Percentiles rank a stretch among this genome's conserved stretches.
These are phyloP conservation scores for Agaricus sinodeliciosus DNA, from an alignment of 768 basidiomycete genomes.

Conservation along the genomic window DNA sequence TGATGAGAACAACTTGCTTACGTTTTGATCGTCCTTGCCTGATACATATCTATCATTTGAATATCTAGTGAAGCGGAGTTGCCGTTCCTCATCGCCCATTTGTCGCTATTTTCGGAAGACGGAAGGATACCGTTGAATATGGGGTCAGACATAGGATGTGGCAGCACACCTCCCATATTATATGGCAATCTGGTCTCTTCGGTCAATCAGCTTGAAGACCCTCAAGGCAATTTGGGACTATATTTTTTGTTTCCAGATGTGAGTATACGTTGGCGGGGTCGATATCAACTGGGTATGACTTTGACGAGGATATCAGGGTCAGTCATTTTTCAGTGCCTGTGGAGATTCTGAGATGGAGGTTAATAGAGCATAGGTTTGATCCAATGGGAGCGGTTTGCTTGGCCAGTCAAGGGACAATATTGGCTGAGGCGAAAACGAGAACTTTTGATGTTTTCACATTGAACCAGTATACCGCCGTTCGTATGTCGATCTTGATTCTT, in stretches of 20 bases:
- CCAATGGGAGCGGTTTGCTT: constrained; percentile 33
- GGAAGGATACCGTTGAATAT: constrained; percentile 59
- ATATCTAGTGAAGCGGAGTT: constrained; percentile 68
- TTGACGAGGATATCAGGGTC: constrained; percentile 73
- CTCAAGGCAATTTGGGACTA: constrained; percentile 73
- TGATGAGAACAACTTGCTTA: constrained; percentile 1
- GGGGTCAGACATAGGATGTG: constrained; percentile 48
- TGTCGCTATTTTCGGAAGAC: constrained; percentile 69
- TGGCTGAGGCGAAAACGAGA: constrained; percentile 68
- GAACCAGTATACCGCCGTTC: constrained; percentile 68
- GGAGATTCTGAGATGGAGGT: background rate
- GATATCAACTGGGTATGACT: constrained; percentile 67
- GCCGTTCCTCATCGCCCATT: constrained; percentile 81
- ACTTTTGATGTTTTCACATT: constrained; percentile 76
- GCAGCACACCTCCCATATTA: constrained; percentile 51
- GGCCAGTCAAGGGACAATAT: constrained; percentile 52
- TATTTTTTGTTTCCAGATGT: constrained; percentile 92
- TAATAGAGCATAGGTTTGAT: constrained; percentile 27
- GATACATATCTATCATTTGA: constrained; percentile 10
- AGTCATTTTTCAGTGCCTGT: constrained; percentile 21
- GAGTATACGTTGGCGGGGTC: constrained; percentile 73
- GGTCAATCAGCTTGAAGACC: constrained; percentile 72
- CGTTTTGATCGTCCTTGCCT: background rate
- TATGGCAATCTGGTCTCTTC: constrained; percentile 86
- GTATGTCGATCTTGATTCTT: constrained; percentile 39